phyloP scores from a whole-genome alignment of 495 filamentous ascomycete genomes.

The Penicillium steckii region DNA sequence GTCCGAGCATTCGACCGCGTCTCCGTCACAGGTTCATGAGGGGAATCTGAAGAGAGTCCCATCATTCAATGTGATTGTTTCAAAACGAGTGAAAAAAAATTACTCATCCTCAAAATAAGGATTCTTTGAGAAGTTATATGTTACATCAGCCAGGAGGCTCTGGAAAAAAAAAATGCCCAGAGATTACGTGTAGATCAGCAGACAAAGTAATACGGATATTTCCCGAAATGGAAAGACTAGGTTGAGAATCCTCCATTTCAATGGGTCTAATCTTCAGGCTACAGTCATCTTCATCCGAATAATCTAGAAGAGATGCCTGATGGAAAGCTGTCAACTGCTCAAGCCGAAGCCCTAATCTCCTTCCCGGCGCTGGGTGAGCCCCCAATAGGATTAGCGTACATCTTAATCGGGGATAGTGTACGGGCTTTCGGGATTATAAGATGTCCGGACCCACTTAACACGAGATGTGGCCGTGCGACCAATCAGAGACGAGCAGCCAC shows the following conservation, averaged over 20 bases:
- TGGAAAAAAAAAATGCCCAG: too few species aligned
- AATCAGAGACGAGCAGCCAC: not conserved
- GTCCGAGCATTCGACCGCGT: not conserved
- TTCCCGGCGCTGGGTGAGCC: not conserved
- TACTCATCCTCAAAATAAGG: not conserved
- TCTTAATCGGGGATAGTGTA: not conserved
- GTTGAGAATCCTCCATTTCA: too few species aligned
- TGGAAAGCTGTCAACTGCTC: too few species aligned
- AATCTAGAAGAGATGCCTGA: too few species aligned
- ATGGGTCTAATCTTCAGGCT: too few species aligned
- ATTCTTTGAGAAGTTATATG: not conserved
- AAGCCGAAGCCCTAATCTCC: too few species aligned
- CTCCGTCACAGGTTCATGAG: not conserved
- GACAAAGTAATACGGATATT: too few species aligned
- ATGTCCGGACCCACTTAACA: not conserved
- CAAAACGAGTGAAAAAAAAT: not conserved
- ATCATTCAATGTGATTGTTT: too few species aligned
- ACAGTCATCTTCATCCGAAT: too few species aligned
- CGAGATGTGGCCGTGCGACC: not conserved
- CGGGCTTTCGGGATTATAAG: not conserved
- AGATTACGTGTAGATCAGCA: too few species aligned
- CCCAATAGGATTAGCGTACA: not conserved
- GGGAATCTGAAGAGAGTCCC: not conserved
- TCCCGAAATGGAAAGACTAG: too few species aligned
- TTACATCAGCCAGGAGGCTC: too few species aligned